Base-by-base conservation (phyloP, 257 asterid species). In the Verbascum thapsus region DNA sequence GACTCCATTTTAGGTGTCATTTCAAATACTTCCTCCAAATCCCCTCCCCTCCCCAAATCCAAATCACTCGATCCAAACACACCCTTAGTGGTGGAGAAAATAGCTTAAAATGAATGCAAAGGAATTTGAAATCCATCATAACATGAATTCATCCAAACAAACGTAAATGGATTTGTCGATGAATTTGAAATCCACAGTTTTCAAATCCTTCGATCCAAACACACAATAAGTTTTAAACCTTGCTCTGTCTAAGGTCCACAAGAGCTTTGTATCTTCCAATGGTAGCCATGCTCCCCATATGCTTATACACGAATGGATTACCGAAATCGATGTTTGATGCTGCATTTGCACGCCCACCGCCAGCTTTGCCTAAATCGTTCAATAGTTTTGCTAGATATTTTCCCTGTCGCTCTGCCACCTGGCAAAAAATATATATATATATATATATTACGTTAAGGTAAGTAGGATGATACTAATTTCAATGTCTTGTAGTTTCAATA, bases 341-440 rank as follows among this genome's bases (percentile, higher is more conserved):
- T 22, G 87, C 69, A 58, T 72, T 66, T 1, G 95, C 99, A 39
- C 66, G 86, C 16, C 96, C 96, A 8, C 94, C 96, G 7, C 96
- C 97, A 6, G 73, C 84, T 64, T 83, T 80, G 7, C 95, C 97
- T 48, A 87, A 17, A 18, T 12, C 68, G 77, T 85, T 92, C 78
- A 92, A 68, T 64, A 78, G 75, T 19, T 67, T 53, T 2, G 95
- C 97, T 0, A 92, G 72, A 59, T 87, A 92, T 53, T 87, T 89
- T 7, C 99, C 99, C 70, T 92, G 95, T 42, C 97, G 79, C 76
- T 92, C 99, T 15, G 99, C 99, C 60, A 92, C 99, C 99, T 88
- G 77, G 58, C 65, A 64, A 10, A 70, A 51, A 40, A 22, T 49
- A 0, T n/a, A n/a, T n/a, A n/a, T n/a, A n/a, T n/a, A n/a, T n/a